These are phyloP conservation scores for Zopfochytrium polystomum DNA, from an alignment of 371 early-diverging fungal genomes.

Conservation along the genomic window DNA sequence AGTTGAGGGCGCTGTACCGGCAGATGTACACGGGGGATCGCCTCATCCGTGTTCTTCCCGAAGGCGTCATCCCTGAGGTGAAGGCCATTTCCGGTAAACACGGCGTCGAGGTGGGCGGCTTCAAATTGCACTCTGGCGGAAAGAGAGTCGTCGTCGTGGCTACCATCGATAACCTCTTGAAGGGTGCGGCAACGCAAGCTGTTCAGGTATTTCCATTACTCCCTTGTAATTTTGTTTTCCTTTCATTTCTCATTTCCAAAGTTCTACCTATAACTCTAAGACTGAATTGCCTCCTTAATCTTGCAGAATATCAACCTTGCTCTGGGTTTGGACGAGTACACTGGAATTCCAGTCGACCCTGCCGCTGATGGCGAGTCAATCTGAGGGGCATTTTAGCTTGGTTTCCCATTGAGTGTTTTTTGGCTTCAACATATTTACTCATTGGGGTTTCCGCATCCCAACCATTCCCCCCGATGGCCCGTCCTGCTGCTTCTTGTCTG, in stretches of 20 bases:
- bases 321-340: slow-evolving; percentile 74
- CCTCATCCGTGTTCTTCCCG: slow-evolving; percentile 67
- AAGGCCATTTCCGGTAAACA: slow-evolving; percentile 83
- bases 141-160: slow-evolving; percentile 83
- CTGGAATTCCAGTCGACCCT: slow-evolving; percentile 70
- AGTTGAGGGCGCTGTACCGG: slow-evolving; percentile 67
- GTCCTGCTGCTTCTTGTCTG: too few species aligned
- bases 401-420: too few species aligned
- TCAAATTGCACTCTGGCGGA: slow-evolving; percentile 75
- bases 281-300: slow-evolving; percentile 39
- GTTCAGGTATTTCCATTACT: slow-evolving; percentile 57
- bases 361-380: too few species aligned
- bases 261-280: too few species aligned
- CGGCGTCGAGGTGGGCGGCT: slow-evolving; percentile 86
- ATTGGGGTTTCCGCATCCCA: too few species aligned
- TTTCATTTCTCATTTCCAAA: too few species aligned
- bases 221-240: slow-evolving; percentile 9
- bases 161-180: slow-evolving; percentile 92
- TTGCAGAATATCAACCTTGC: slow-evolving; percentile 71
- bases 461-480: too few species aligned
- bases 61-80: slow-evolving; percentile 74
- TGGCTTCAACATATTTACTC: too few species aligned
- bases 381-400: too few species aligned
- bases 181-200: slow-evolving; percentile 96
- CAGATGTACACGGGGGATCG: slow-evolving; percentile 73